Conservation (phyloP, 129 eudicot species). For the Pseudognaphalium luteoalbum region DNA sequence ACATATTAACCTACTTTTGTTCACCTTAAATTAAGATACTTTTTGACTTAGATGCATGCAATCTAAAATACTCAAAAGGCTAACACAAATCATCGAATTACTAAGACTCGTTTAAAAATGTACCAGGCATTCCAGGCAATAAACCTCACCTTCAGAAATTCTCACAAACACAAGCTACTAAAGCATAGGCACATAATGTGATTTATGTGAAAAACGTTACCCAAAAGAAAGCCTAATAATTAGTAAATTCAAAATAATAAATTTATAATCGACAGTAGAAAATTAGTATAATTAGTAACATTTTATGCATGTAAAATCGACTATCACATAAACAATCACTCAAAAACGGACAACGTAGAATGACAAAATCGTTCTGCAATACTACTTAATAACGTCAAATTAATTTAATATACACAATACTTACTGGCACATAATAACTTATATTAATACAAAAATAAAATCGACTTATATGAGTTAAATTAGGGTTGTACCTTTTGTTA, state of each 20-base stretch:
- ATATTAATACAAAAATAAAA: background rate
- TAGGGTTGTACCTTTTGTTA: slow-evolving; percentile 19
- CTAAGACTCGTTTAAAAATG: background rate
- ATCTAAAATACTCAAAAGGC: background rate
- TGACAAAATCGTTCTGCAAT: background rate
- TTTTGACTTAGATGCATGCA: background rate
- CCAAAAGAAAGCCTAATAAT: background rate
- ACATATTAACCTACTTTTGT: background rate
- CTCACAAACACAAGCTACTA: background rate
- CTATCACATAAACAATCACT: background rate
- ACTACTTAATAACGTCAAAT: background rate
- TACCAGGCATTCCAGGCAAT: background rate
- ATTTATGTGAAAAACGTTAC: background rate
- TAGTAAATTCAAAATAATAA: no score
- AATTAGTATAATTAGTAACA: slow-evolving; percentile 1
- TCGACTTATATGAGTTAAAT: slow-evolving; percentile 2
- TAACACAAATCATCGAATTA: no score
- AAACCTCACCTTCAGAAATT: background rate
- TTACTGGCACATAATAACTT: background rate
- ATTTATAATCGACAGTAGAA: background rate
- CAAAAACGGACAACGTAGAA: background rate
- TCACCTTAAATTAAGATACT: background rate
- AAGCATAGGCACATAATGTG: background rate
- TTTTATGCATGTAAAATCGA: background rate
- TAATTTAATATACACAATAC: background rate